Evolutionary conservation across 2,329 filamentous ascomycete genomes (phyloP).

Genomic region (Venturia asperata): DNA sequence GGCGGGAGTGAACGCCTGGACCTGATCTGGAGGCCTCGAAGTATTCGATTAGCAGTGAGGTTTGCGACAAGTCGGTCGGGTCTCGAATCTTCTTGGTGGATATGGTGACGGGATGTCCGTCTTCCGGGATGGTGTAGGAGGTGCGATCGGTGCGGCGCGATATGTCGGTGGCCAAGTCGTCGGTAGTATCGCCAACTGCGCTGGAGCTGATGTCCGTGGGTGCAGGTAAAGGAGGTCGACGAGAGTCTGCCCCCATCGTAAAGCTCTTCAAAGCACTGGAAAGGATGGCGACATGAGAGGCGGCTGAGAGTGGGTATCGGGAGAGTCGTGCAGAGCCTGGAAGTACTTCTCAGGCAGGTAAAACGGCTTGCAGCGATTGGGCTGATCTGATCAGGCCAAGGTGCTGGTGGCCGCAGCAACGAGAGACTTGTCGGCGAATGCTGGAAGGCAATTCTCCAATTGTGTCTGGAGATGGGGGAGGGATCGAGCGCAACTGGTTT

Average conservation of each 20-base stretch:
- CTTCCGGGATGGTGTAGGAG: constrained; percentile 72
- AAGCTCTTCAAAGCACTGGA: constrained; percentile 9
- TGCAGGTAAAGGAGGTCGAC: constrained; percentile 61
- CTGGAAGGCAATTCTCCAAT: not conserved
- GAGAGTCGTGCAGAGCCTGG: not conserved
- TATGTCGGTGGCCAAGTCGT: constrained; percentile 57
- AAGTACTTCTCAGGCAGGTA: not conserved
- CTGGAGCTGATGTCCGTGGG: constrained; percentile 63
- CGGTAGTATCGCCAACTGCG: constrained; percentile 30
- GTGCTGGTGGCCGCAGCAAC: not conserved
- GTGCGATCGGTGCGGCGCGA: constrained; percentile 63
- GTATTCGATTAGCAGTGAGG: constrained; percentile 88
- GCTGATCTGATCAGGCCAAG: not conserved
- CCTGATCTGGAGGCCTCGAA: constrained; percentile 73
- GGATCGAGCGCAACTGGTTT: not conserved
- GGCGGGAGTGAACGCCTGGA: constrained; percentile 55
- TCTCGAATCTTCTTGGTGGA: constrained; percentile 60
- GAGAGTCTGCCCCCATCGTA: constrained; percentile 39
- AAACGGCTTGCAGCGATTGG: not conserved
- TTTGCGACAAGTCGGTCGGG: constrained; percentile 61
- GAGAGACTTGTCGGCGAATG: not conserved
- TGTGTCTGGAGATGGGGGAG: not conserved
- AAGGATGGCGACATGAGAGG: constrained; percentile 11
- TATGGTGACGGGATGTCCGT: constrained; percentile 88
- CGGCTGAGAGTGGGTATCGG: not conserved